Evolutionary conservation across 2,329 filamentous ascomycete species (phyloP), one percentile per base, ranked within the genome.

Genomic region (Zymoseptoria ardabiliae): DNA sequence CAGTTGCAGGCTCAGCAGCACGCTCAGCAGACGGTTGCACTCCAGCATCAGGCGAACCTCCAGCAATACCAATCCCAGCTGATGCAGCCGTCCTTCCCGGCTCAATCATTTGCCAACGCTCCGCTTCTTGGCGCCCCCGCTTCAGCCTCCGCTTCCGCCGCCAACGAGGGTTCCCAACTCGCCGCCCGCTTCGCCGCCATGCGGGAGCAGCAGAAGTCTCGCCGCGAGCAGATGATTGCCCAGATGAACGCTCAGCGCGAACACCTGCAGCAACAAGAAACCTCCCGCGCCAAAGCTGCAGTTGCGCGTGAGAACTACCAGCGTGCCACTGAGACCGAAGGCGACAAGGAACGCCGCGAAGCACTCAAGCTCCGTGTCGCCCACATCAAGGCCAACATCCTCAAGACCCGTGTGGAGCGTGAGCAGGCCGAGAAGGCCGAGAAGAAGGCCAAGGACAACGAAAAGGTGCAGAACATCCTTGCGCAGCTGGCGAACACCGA

Each of bases 141-240:
- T 22, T 51, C 50, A 51, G 11, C 50, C 17, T 28, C 20, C 23
- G 50, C 50, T 13, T 25, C 20, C n/a, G 51, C 51, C 22, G 9
- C 11, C 22, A n/a, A 28, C 3, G 21, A 19, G 51, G 22, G 10
- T 10, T 28, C 28, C 22, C 17, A 55, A 51, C 17, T 55, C 55
- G 23, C 54, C 58, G 21, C 65, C 19, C 66, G 66, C 50, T 59
- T 70, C 53, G 61, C 63, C 53, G 63, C 63, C 25, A 68, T 67
- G 64, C 67, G 65, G 50, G 64, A 66, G 50, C 63, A 70, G 58
- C 66, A 70, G 62, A 67, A 69, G 61, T 63, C 64, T 58, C 71
- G 71, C 55, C 73, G 73, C 62, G 74, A 75, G 65, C 69, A 71
- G 60, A 71, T 70, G 63, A 54, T 67, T 23, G 68, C 65, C 19